A percentile compares a stretch with the other conserved stretches of the same genome.
Evolutionary conservation across 371 early-diverging fungal genomes (phyloP).

Genomic region (Mortierella polycephala): DNA sequence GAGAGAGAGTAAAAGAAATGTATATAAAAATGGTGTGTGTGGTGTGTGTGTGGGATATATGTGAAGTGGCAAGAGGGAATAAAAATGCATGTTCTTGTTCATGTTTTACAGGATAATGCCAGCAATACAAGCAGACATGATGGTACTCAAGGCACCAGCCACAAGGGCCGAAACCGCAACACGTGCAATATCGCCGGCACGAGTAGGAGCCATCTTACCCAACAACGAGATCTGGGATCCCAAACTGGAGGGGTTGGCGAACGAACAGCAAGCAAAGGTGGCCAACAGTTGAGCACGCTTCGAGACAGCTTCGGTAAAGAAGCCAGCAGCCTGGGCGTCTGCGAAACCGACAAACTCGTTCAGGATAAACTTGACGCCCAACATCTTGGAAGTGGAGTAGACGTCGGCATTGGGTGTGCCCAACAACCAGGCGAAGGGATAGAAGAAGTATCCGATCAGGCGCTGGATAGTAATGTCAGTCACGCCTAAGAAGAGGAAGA

Average conservation of each 20-base stretch:
- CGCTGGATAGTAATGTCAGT: conserved; percentile 68
- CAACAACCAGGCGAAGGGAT: conserved; percentile 84
- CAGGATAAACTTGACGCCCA: conserved; percentile 88
- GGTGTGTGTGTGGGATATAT: background rate
- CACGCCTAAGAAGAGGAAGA: conserved; percentile 80
- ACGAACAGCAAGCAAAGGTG: conserved; percentile 88
- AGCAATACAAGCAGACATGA: conserved; percentile 87
- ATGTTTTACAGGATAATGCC: conserved; percentile 73
- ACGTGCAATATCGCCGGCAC: conserved; percentile 80
- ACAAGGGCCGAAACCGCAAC: conserved; percentile 85
- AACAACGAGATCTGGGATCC: conserved; percentile 89
- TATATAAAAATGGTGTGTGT: background rate
- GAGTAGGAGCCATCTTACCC: conserved; percentile 84
- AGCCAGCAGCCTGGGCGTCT: conserved; percentile 12
- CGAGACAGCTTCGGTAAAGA: conserved; percentile 36
- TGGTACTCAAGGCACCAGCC: conserved; percentile 84
- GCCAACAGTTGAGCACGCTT: conserved; percentile 66
- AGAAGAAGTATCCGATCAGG: conserved; percentile 81
- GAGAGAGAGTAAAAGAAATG: conserved; percentile 2
- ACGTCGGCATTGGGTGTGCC: conserved; percentile 77
- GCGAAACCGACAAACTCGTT: conserved; percentile 91
- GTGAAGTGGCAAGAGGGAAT: background rate
- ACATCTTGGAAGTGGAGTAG: conserved; percentile 73
- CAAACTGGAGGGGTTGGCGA: conserved; percentile 88
- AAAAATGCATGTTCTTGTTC: background rate